Evolutionary conservation across 768 basidiomycete genomes (phyloP), one percentile per base, ranked within the genome.

Genomic region (Tulasnella sp.): DNA sequence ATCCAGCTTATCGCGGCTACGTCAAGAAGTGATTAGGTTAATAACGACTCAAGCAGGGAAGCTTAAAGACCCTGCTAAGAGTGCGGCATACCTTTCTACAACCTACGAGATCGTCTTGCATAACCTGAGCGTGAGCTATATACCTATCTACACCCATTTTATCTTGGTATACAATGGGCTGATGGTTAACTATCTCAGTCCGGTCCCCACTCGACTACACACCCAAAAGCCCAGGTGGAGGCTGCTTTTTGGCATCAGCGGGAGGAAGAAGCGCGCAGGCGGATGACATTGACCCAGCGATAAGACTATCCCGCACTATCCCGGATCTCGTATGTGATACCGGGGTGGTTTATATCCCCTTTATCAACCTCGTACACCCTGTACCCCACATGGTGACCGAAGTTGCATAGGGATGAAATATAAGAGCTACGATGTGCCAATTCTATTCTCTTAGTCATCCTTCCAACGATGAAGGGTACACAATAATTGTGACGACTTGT

Each of bases 201-300:
- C 1, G 82, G 81, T 45, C 76, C 82, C 8, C 56, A 58, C 34
- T 58, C 56, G 45, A 83, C 80, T 1, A 84, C 83, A 4, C 93
- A 96, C 69, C 82, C 86, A 1, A 90, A 90, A 69, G 78, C 86
- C 1, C 93, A 95, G 68, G 80, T 81, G 60, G 94, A 97, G 67
- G 79, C 92, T 42, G 82, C 81, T 3, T 91, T 84, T 70, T 96
- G 92, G 87, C 79, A 86, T 3, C 82, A 89, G 64, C 76, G 86
- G 58, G 88, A 92, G 66, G 92, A 93, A 67, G 84, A 88, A 65
- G 82, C 88, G 19, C 69, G 77, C 30, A 67, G 77, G 34, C 67
- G 75, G 53, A 74, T 72, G 11, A 58, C 65, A 43, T 63, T 50
- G 43, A 52, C 65, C 8, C 29, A 50, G 4, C 27, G 60, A 54